Conservation (phyloP, 768 basidiomycete genomes). For the Sarcomyxa edulis region DNA sequence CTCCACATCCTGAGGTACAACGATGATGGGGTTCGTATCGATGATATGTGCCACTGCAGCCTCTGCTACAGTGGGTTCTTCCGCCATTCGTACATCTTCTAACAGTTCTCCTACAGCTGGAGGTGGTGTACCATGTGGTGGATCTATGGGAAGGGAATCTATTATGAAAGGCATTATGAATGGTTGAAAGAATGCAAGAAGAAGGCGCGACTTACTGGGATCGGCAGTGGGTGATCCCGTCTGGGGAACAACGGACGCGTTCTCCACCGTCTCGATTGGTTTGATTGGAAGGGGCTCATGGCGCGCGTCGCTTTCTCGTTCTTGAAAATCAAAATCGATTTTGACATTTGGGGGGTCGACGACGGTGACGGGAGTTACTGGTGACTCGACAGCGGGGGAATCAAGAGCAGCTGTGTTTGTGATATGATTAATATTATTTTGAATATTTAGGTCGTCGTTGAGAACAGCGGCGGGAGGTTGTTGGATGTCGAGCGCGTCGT, state of each 20-base stretch:
- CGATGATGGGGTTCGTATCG: slow-evolving; percentile 6
- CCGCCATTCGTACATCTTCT: slow-evolving; percentile 58
- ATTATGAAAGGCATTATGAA: slow-evolving; percentile 17
- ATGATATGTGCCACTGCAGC: background rate
- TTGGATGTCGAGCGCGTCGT: slow-evolving; percentile 47
- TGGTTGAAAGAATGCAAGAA: slow-evolving; percentile 12
- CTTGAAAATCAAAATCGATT: slow-evolving; percentile 56
- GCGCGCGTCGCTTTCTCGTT: slow-evolving; percentile 64
- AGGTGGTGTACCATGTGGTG: slow-evolving; percentile 40
- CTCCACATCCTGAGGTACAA: slow-evolving; percentile 7
- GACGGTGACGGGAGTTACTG: slow-evolving; percentile 56
- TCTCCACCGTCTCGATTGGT: slow-evolving; percentile 32
- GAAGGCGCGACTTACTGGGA: slow-evolving; percentile 38
- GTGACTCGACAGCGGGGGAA: slow-evolving; percentile 46
- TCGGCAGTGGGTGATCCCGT: slow-evolving; percentile 38
- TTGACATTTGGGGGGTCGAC: slow-evolving; percentile 46
- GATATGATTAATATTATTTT: too few species aligned
- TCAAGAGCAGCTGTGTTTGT: slow-evolving; percentile 24
- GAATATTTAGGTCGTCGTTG: slow-evolving; percentile 34
- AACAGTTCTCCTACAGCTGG: slow-evolving; percentile 34
- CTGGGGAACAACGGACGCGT: slow-evolving; percentile 40
- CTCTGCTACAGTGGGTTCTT: slow-evolving; percentile 18
- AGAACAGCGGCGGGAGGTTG: slow-evolving; percentile 22
- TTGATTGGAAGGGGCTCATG: slow-evolving; percentile 54
- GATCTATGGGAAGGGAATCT: slow-evolving; percentile 39